phyloP scores from a whole-genome alignment of 257 asterid genomes.

The Solanum commersonii region DNA sequence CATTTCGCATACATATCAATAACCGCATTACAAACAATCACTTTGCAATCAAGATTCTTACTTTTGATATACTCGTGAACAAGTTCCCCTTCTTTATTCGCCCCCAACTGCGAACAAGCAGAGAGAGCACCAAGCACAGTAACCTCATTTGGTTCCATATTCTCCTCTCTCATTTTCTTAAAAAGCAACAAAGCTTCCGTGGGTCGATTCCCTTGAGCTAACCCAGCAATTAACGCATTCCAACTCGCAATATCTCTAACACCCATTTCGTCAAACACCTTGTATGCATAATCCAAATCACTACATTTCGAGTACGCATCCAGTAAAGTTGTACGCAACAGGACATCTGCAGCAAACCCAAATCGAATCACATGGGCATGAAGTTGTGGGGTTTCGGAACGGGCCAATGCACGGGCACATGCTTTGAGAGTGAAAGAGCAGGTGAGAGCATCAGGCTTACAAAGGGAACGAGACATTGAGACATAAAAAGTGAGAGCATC shows the following conservation, averaged over 20 bases:
- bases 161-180: constrained; percentile 32
- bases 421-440: constrained; percentile 91
- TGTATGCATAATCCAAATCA: constrained; percentile 37
- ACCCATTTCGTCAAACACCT: constrained; percentile 71
- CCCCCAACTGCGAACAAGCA: constrained; percentile 89
- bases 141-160: constrained; percentile 54
- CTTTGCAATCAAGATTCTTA: constrained; percentile 35
- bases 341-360: constrained; percentile 48
- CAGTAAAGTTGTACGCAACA: constrained; percentile 69
- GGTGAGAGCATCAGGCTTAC: constrained; percentile 81
- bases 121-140: constrained; percentile 82
- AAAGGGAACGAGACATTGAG: constrained; percentile 54
- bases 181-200: constrained; percentile 57
- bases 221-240: constrained; percentile 83
- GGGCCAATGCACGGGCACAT: constrained; percentile 71
- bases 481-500: constrained; percentile 45
- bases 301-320: constrained; percentile 69
- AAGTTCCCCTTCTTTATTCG: constrained; percentile 42
- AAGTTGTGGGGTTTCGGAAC: constrained; percentile 40
- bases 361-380: constrained; percentile 39
- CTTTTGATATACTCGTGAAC: constrained; percentile 32
- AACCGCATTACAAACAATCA: constrained; percentile 73
- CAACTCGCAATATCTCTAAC: constrained; percentile 68
- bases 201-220: constrained; percentile 82
- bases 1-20: constrained; percentile 87